Base-by-base conservation (phyloP, 2,329 filamentous ascomycete species). In the Elsinoe australis region DNA sequence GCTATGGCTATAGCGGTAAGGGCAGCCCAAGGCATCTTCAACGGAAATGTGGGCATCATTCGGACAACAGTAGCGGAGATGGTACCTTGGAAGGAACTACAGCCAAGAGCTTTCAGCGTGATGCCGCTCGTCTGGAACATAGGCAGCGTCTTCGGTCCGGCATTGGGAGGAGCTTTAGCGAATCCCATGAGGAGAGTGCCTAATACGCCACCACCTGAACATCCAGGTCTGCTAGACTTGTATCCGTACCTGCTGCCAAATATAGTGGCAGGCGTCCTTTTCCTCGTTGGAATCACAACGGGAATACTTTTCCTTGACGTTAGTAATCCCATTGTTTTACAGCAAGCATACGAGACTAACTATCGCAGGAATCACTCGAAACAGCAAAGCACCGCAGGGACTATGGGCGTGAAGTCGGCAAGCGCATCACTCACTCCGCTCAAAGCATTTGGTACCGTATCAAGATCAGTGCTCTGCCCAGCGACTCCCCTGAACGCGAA, bases 91-190 rank as follows among this genome's bases (percentile, higher is more conserved):
- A 87, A 78, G 62, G 84, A 88, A 60, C 72, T 95, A 5, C 90
- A 95, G 60, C 89, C 90, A 0, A 74, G 80, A 46, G 92, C 92
- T 0, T 96, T 96, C 64, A 88, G 83, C 54, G 73, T 96, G 36
- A 95, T 96, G 89, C 90, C 90, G 3, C 68, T 96, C 12, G 85
- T 84, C 1, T 96, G 87, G 84, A 88, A 82, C 8, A 71, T 95
- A 46, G 90, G 90, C 0, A 85, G 81, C 28, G 87, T 95, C 29
- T 85, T 95, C 56, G 90, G 90, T 0, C 90, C 90, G 1, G 82
- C 80, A 3, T 84, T 96, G 59, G 90, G 90, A 21, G 90, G 90
- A 3, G 82, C 87, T 52, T 79, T 96, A 52, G 87, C 88, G 6
- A 82, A 87, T 51, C 90, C 90, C 0, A 80, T 82, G 1, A 74